phyloP scores from a whole-genome alignment of 305 asterid genomes.

The Striga hermonthica region DNA sequence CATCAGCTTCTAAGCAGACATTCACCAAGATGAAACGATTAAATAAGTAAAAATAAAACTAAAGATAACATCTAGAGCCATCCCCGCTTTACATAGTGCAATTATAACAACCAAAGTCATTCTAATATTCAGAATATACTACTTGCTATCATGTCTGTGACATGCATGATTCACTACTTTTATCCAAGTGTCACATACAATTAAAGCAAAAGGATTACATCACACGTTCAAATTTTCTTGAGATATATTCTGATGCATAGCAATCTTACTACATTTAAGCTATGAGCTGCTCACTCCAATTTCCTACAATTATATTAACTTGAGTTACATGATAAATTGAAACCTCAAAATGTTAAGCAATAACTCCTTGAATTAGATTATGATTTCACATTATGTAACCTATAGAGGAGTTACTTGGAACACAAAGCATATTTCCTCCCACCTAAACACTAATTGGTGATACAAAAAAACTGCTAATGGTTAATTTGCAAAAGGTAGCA shows the following conservation, averaged over 20 bases:
- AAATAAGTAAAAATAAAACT: constrained; percentile 5
- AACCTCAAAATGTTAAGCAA: neutral
- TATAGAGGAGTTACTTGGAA: neutral
- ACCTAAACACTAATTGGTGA: neutral
- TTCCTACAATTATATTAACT: neutral
- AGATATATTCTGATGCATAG: neutral
- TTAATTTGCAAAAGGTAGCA: constrained; percentile 18
- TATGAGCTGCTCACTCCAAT: neutral
- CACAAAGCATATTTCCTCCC: neutral
- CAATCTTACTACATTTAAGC: neutral
- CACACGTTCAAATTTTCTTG: constrained; percentile 12
- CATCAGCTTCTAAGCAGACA: constrained; percentile 9
- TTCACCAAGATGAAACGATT: constrained; percentile 12
- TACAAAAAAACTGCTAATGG: constrained; percentile 8
- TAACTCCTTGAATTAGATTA: constrained; percentile 3
- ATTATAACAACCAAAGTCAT: constrained; percentile 6
- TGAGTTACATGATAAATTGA: constrained; percentile 6
- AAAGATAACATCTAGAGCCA: constrained; percentile 2
- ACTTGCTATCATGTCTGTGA: constrained; percentile 4
- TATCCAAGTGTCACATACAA: neutral
- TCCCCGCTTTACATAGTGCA: constrained; percentile 6
- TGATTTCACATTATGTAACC: constrained; percentile 1
- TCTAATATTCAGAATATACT: constrained; percentile 14
- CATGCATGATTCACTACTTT: neutral
- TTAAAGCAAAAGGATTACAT: neutral